Base-by-base conservation (phyloP, 805 yeast species). In the Myxozyma kluyveri region DNA sequence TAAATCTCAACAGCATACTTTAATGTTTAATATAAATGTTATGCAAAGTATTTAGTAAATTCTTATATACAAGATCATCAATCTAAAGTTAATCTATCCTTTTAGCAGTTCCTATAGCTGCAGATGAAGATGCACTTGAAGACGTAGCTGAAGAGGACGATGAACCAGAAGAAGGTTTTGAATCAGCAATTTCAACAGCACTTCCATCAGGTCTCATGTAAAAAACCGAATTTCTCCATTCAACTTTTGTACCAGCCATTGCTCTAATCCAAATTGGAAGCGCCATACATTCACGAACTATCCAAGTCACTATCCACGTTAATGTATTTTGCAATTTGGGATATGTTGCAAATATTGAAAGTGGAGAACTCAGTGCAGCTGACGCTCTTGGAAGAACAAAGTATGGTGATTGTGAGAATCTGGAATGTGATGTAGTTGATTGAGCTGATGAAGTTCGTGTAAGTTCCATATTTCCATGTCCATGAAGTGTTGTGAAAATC, bases 201-300 rank as follows among this genome's bases (percentile, higher is more conserved):
- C 88, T 81, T 42, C 86, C 71, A 64, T 88, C 96, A 3, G 81
- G 72, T 48, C 81, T 79, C 57, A 88, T 88, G 55, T 71, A 72
- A 66, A 88, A 88, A 1, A 88, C 87, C 57, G 80, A 75, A 33
- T 88, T 86, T 54, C 96, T 73, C 67, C 88, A 87, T 36, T 83
- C 82, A 42, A 78, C 65, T 23, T 60, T 76, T 10, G 83, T 82
- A 0, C 96, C 96, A 27, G 74, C 58, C 84, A 88, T 83, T 0
- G 96, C 96, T 26, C 71, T 72, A 1, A 84, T 52, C 96, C 96
- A 88, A 21, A 88, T 79, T 0, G 96, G 96, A 19, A 88, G 69
- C 1, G 96, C 96, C 47, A 87, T 68, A 0, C 75, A 2, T 65
- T 88, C 96, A 47, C 96, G 73, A 32, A 80, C 65, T 0, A 77